A percentile compares a stretch with the other conserved stretches of the same genome.
These are phyloP conservation scores for Ascochyta viciae-villosae DNA, from an alignment of 2,329 filamentous ascomycete species.

Conservation along the genomic window DNA sequence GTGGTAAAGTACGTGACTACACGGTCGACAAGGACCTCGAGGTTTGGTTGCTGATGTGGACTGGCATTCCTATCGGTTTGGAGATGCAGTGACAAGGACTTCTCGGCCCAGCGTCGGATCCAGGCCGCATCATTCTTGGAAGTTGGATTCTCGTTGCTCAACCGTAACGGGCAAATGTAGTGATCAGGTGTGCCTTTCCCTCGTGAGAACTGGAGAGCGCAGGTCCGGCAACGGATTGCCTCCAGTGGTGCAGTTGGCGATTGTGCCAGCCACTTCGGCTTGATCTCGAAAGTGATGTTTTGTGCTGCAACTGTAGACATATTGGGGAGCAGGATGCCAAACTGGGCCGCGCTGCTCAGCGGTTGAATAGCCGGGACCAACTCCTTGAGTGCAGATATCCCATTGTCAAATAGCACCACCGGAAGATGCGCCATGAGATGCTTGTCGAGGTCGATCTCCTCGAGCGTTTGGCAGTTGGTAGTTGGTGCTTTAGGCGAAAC, in stretches of 20 bases:
- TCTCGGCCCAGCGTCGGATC: constrained; percentile 21
- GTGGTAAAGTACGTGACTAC: constrained; percentile 34
- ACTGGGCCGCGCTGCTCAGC: constrained; percentile 14
- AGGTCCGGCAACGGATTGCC: constrained; percentile 55
- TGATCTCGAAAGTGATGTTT: constrained; percentile 50
- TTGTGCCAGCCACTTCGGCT: constrained; percentile 58
- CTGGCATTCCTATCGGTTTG: neutral
- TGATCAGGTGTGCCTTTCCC: constrained; percentile 8
- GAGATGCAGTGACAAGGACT: constrained; percentile 11
- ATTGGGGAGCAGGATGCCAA: constrained; percentile 41
- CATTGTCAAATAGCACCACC: constrained; percentile 6
- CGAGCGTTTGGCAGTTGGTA: constrained; percentile 2
- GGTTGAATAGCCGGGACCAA: constrained; percentile 13
- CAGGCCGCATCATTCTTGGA: constrained; percentile 21
- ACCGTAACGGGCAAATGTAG: constrained; percentile 51
- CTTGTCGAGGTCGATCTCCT: constrained; percentile 14
- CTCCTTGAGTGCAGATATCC: constrained; percentile 5
- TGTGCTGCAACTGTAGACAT: constrained; percentile 34
- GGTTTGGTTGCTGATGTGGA: neutral
- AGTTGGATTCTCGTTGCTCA: constrained; percentile 42
- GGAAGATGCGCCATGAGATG: constrained; percentile 14
- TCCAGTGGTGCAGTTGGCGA: constrained; percentile 53
- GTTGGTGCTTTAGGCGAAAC: constrained; percentile 9
- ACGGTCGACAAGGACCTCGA: constrained; percentile 16
- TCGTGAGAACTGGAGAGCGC: constrained; percentile 52